Conservation (phyloP, 257 asterid species). For the Fraxinus anomala region DNA sequence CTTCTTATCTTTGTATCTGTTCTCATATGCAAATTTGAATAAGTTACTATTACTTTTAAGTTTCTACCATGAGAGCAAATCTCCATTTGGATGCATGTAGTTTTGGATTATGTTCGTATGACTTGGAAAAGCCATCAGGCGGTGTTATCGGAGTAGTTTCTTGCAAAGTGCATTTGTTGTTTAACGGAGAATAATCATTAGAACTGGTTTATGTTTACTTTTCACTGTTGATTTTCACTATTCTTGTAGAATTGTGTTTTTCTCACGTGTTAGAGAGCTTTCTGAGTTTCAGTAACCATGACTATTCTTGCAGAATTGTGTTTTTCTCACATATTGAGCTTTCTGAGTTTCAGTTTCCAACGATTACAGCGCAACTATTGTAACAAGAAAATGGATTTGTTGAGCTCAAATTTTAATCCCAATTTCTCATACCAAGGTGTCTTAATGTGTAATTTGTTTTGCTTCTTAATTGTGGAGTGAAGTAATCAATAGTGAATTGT, state of each 20-base stretch:
- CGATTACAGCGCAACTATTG: not conserved
- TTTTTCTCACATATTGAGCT: not conserved
- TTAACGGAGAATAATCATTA: not conserved
- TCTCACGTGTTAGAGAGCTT: not conserved
- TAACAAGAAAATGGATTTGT: not conserved
- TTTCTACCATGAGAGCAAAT: slow-evolving; percentile 19
- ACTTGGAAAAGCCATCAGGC: not conserved
- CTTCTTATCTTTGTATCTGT: slow-evolving; percentile 22
- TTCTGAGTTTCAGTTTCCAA: not conserved
- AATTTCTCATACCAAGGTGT: not conserved
- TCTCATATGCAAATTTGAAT: slow-evolving; percentile 27
- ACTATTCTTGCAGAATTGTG: not conserved
- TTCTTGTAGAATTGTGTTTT: not conserved
- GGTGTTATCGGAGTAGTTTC: not conserved
- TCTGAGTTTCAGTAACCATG: not conserved
- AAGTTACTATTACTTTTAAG: slow-evolving; percentile 19
- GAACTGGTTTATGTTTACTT: not conserved
- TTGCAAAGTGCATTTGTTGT: not conserved
- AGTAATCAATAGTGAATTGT: not conserved
- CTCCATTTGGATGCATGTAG: slow-evolving; percentile 14
- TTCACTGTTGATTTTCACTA: not conserved
- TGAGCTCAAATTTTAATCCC: not conserved
- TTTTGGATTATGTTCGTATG: slow-evolving; percentile 1
- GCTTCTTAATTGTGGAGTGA: not conserved
- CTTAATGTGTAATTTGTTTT: not conserved